Conservation (phyloP, 768 basidiomycete genomes). For the Suillus bovinus region DNA sequence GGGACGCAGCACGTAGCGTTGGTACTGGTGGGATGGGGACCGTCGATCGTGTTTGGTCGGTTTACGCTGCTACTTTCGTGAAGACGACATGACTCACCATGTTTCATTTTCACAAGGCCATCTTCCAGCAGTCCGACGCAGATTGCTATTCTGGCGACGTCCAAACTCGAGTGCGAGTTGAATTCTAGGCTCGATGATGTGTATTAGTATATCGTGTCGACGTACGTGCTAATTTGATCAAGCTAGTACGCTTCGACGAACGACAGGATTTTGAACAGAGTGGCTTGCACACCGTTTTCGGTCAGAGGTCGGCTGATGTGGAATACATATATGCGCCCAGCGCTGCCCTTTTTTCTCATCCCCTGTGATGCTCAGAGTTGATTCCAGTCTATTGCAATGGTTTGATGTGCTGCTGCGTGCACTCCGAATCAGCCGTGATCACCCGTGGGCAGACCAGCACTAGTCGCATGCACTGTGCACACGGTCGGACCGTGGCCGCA, state of each 20-base stretch:
- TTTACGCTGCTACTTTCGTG: not conserved
- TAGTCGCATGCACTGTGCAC: too few species aligned
- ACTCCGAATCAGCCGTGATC: too few species aligned
- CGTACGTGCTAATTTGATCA: not conserved
- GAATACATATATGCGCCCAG: too few species aligned
- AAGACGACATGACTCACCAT: constrained; percentile 4
- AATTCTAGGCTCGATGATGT: too few species aligned
- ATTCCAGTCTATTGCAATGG: not conserved
- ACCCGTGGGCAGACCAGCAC: too few species aligned
- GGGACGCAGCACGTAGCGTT: constrained; percentile 68
- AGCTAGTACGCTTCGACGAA: not conserved
- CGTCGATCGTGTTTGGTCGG: constrained; percentile 55
- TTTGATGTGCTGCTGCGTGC: too few species aligned
- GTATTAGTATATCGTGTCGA: not conserved
- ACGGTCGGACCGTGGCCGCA: too few species aligned
- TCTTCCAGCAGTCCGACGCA: constrained; percentile 39
- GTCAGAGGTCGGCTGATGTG: too few species aligned
- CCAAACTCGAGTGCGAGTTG: not conserved
- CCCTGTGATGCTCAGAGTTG: not conserved
- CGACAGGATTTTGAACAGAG: too few species aligned
- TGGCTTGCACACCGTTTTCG: too few species aligned
- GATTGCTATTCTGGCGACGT: constrained; percentile 36
- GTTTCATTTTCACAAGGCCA: constrained; percentile 40
- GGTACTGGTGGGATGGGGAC: constrained; percentile 60
- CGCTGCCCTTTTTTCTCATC: not conserved